These are phyloP conservation scores for Dothiorella sarmentorum DNA, from an alignment of 2,329 filamentous ascomycete genomes.

Conservation along the genomic window DNA sequence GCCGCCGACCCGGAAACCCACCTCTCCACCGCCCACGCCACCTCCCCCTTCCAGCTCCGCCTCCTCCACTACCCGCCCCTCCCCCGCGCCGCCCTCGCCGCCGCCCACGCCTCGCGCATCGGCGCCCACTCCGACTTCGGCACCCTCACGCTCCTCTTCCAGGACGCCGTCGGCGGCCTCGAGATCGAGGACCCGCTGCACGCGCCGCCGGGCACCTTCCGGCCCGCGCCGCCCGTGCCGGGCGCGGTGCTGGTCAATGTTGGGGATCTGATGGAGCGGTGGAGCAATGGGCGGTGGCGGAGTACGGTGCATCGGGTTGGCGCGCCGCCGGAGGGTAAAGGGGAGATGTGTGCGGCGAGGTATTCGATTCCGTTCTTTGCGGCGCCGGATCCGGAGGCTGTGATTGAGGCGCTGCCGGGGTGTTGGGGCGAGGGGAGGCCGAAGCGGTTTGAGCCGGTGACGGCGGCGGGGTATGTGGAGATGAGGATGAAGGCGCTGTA, in stretches of 20 bases:
- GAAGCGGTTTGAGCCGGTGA: constrained; percentile 40
- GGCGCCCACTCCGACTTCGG: constrained; percentile 44
- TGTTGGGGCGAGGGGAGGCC: constrained; percentile 31
- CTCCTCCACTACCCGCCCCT: constrained; percentile 41
- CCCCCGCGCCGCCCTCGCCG: constrained; percentile 25
- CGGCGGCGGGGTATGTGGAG: constrained; percentile 34
- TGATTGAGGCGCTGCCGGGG: constrained; percentile 39
- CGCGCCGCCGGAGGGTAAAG: constrained; percentile 28
- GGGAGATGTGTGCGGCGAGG: constrained; percentile 30
- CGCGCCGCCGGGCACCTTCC: constrained; percentile 26
- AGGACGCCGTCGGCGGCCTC: constrained; percentile 41
- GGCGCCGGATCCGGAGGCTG: constrained; percentile 35
- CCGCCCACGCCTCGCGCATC: constrained; percentile 31
- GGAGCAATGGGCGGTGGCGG: constrained; percentile 37
- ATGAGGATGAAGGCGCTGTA: constrained; percentile 35
- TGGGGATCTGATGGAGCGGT: constrained; percentile 40
- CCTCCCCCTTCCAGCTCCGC: constrained; percentile 33
- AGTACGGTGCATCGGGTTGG: constrained; percentile 41
- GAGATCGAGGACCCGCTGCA: constrained; percentile 40
- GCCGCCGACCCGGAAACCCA: too few species aligned
- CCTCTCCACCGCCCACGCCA: constrained; percentile 27
- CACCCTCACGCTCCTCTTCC: constrained; percentile 42
- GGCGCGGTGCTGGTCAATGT: constrained; percentile 39
- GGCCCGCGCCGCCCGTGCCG: constrained; percentile 29
- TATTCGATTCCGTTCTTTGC: constrained; percentile 43